A percentile compares a stretch with the other conserved stretches of the same genome.
These are phyloP conservation scores for Ustilago loliicola DNA, from an alignment of 1,284 basidiomycete genomes.

Conservation along the genomic window DNA sequence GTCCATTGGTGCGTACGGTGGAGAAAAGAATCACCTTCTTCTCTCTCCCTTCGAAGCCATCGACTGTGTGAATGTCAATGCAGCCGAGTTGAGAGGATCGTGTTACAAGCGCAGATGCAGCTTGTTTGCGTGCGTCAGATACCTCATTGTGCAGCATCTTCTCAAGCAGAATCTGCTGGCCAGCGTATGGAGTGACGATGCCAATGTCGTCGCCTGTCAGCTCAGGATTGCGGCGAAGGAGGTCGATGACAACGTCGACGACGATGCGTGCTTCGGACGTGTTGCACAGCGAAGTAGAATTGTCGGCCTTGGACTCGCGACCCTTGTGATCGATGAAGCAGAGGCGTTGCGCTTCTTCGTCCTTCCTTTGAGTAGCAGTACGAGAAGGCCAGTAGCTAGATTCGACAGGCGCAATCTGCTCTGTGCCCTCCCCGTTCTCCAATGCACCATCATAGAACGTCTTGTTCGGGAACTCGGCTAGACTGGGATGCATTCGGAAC, in stretches of 20 bases:
- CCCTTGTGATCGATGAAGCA: conserved; percentile 57
- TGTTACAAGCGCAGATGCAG: conserved; percentile 13
- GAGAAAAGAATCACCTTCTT: conserved; percentile 95
- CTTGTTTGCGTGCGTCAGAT: conserved; percentile 31
- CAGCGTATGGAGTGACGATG: conserved; percentile 66
- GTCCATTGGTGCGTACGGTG: conserved; percentile 80
- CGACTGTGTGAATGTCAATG: conserved; percentile 93
- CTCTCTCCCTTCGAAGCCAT: conserved; percentile 94
- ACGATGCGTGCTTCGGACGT: conserved; percentile 55
- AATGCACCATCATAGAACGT: conserved; percentile 84
- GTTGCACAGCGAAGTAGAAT: conserved; percentile 60
- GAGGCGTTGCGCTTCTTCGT: conserved; percentile 22
- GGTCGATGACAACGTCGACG: conserved; percentile 67
- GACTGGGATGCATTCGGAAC: conserved; percentile 93
- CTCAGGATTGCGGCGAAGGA: conserved; percentile 55
- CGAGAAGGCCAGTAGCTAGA: conserved; percentile 46
- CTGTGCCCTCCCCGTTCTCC: conserved; percentile 76
- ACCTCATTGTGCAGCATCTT: conserved; percentile 56
- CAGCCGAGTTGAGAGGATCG: conserved; percentile 63
- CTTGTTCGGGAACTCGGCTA: conserved; percentile 84
- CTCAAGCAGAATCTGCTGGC: conserved; percentile 60
- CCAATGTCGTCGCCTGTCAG: conserved; percentile 63
- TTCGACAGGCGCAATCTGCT: conserved; percentile 41
- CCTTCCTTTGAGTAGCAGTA: background rate
- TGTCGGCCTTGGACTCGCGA: conserved; percentile 51